Conservation (phyloP, 441 rosid species). For the Erysimum pusillum region DNA sequence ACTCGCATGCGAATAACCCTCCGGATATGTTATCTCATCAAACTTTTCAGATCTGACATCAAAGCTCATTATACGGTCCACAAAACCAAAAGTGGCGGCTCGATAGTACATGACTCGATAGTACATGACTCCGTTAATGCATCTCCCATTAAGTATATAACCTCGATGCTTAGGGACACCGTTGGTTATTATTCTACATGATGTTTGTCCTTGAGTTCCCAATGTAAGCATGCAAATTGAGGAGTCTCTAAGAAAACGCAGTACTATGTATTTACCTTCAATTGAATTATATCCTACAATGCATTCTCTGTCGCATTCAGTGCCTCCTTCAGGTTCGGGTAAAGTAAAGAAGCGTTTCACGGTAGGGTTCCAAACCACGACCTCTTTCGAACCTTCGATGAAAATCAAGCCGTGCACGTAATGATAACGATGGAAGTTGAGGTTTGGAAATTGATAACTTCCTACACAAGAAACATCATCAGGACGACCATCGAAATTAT, state of each 20-base stretch:
- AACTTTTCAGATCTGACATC: slow-evolving; percentile 16
- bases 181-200: background rate
- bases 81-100: background rate
- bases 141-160: background rate
- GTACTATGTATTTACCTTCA: background rate
- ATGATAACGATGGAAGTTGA: background rate
- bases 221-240: slow-evolving; percentile 4
- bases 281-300: slow-evolving; percentile 20
- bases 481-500: background rate
- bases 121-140: slow-evolving; percentile 20
- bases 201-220: background rate
- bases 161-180: background rate
- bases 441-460: background rate
- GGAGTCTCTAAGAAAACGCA: background rate
- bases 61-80: background rate
- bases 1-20: background rate
- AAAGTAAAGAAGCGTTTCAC: background rate
- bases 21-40: background rate
- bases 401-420: slow-evolving; percentile 22
- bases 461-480: background rate
- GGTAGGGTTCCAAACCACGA: slow-evolving; percentile 27
- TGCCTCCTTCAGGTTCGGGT: slow-evolving; percentile 1
- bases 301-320: background rate
- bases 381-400: background rate
- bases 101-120: no score